Evolutionary conservation across 805 yeast species (phyloP), one percentile per base, ranked within the genome.

Genomic region (Ogataea haglerorum): DNA sequence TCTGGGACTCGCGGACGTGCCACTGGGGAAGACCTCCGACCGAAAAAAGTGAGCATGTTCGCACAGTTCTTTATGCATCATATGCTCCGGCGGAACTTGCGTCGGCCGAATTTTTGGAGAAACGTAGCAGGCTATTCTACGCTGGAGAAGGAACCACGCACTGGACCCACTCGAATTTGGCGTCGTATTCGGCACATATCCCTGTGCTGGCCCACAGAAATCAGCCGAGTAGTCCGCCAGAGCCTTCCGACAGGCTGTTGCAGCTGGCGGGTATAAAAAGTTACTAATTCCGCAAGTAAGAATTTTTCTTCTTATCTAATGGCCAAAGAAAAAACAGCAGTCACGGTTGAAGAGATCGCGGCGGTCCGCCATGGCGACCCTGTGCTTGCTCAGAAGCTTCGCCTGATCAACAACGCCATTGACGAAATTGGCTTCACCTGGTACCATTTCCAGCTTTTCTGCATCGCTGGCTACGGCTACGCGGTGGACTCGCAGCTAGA

Each of bases 371-470:
- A 43, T 27, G 39, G 43, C 33, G 78, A 73, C 46, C 46, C 43
- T 4, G 67, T 62, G 3, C 52, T 72, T 18, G 49, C 59, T 17
- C 48, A 46, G 21, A 71, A 70, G 45, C 64, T 70, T 60, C 58
- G 50, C 30, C 54, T 72, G 9, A 53, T 73, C 30, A 72, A 72
- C 54, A 53, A 68, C 35, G 74, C 80, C 14, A 64, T 75, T 46
- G 77, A 75, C 48, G 76, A 75, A 48, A 73, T 75, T 38, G 80
- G 80, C 0, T 71, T 76, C 58, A 74, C 81, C 3, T 65, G 69
- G 60, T 72, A 68, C 78, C 21, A 73, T 45, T 53, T 65, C 45
- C 68, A 67, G 51, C 55, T 70, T 19, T 70, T 72, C 52, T 64
- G 65, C 42, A 48, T 74, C 5, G 71, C 72, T 27, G 78, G 78